These are phyloP conservation scores for Scytalidium sp. DNA, from an alignment of 2,329 filamentous ascomycete genomes.

Conservation along the genomic window DNA sequence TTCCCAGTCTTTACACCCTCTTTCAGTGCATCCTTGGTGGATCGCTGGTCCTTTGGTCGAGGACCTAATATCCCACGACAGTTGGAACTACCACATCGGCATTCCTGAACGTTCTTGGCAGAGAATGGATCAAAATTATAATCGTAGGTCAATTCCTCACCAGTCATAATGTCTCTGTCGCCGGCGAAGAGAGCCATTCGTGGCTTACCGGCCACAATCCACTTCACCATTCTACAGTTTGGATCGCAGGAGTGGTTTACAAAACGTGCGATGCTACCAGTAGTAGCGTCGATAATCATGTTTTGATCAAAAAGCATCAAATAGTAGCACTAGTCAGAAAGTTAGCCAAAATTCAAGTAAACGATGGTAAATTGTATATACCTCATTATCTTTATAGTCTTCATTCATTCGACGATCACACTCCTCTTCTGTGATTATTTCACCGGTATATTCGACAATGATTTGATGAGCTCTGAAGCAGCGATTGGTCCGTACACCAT, in stretches of 20 bases:
- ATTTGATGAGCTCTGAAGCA: conserved; percentile 88
- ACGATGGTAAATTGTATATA: conserved; percentile 38
- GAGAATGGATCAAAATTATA: conserved; percentile 71
- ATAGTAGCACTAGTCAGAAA: conserved; percentile 75
- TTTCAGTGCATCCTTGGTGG: conserved; percentile 38
- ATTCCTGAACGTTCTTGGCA: conserved; percentile 65
- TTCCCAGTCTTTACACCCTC: conserved; percentile 45
- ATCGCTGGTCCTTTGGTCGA: conserved; percentile 54
- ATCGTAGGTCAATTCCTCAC: conserved; percentile 95
- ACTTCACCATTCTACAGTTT: conserved; percentile 97
- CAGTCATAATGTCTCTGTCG: conserved; percentile 84
- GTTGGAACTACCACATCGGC: conserved; percentile 60
- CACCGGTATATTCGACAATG: conserved; percentile 97
- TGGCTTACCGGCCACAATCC: conserved; percentile 90
- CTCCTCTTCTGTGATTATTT: conserved; percentile 94
- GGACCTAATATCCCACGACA: conserved; percentile 64
- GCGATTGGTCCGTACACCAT: conserved; percentile 87
- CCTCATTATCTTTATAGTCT: conserved; percentile 89
- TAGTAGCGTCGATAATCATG: conserved; percentile 97
- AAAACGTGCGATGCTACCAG: conserved; percentile 93
- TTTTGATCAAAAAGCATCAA: conserved; percentile 98
- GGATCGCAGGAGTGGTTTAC: conserved; percentile 97
- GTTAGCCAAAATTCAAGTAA: conserved; percentile 15
- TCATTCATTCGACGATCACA: conserved; percentile 92
- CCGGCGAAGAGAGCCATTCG: conserved; percentile 97